A percentile compares a stretch with the other conserved stretches of the same genome.
Conservation (phyloP, 139 green algal genomes). For the Yamagishiella unicocca region DNA sequence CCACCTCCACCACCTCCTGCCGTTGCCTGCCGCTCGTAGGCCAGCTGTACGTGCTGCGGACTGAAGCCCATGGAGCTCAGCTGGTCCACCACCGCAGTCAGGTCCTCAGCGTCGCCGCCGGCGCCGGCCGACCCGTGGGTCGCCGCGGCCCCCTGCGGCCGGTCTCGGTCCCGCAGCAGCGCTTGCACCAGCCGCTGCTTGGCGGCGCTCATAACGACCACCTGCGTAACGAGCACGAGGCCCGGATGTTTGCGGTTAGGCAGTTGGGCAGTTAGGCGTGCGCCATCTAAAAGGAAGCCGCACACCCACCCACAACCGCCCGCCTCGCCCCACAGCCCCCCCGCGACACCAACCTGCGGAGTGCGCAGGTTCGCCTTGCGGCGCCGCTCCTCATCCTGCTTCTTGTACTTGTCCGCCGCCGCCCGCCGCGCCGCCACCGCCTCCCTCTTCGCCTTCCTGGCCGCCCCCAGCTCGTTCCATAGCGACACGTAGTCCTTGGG, state of each 20-base stretch:
- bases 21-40: not conserved
- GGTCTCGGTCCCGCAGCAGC: slow-evolving; percentile 50
- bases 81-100: slow-evolving; percentile 6
- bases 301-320: not conserved
- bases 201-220: slow-evolving; percentile 62
- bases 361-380: slow-evolving; percentile 66
- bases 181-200: slow-evolving; percentile 63
- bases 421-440: slow-evolving; percentile 28
- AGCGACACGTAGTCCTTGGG: slow-evolving; percentile 65
- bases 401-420: slow-evolving; percentile 35
- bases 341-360: slow-evolving; percentile 39
- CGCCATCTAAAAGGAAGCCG: no score
- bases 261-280: no score
- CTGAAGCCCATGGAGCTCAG: slow-evolving; percentile 71
- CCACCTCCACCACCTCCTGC: not conserved
- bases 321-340: not conserved
- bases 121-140: not conserved
- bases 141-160: not conserved
- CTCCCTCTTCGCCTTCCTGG: slow-evolving; percentile 20
- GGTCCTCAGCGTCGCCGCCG: not conserved
- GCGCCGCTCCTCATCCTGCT: slow-evolving; percentile 45
- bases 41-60: slow-evolving; percentile 41
- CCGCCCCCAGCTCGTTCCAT: slow-evolving; percentile 65
- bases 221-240: not conserved
- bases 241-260: no score